These are phyloP conservation scores for Blastocystis sp. DNA, from an alignment of 352 stramenopile species.

Conservation along the genomic window DNA sequence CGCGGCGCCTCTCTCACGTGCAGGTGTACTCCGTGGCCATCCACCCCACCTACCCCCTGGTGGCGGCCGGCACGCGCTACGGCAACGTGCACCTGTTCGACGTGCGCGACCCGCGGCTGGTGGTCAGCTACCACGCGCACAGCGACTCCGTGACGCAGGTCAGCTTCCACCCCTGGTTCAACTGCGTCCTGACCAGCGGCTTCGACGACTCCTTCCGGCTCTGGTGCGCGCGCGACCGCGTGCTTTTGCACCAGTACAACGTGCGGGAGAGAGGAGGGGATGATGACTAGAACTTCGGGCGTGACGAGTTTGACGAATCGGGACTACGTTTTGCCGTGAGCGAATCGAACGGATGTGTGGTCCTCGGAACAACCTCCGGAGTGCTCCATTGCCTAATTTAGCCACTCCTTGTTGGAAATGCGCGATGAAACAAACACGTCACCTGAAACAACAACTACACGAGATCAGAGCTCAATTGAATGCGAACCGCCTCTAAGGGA, in stretches of 20 bases:
- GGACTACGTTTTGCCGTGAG: conserved; percentile 40
- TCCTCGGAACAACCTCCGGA: conserved; percentile 15
- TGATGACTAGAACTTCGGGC: conserved; percentile 34
- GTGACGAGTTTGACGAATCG: conserved; percentile 15
- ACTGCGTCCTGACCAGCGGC: background rate
- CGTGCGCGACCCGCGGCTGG: conserved; percentile 12
- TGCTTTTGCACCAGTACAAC: conserved; percentile 44
- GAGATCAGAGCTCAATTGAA: conserved; percentile 6
- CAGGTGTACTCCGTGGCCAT: conserved; percentile 43
- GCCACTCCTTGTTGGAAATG: background rate
- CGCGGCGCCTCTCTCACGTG: background rate
- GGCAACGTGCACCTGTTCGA: conserved; percentile 52
- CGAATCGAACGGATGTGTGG: conserved; percentile 20
- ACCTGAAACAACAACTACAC: background rate
- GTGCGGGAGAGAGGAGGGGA: background rate
- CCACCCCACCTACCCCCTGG: background rate
- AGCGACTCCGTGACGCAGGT: conserved; percentile 43
- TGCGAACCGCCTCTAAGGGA: conserved; percentile 47
- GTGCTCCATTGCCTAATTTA: conserved; percentile 43
- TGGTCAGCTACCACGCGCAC: conserved; percentile 27
- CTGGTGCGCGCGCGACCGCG: conserved; percentile 23
- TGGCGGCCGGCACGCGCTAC: conserved; percentile 41
- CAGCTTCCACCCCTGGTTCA: conserved; percentile 53
- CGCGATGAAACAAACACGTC: conserved; percentile 2
- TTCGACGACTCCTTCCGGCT: conserved; percentile 40